Percentiles rank a stretch among this genome's conserved stretches.
Conservation (phyloP, 176 grass and related monocot genomes). For the Paspalum notatum region DNA sequence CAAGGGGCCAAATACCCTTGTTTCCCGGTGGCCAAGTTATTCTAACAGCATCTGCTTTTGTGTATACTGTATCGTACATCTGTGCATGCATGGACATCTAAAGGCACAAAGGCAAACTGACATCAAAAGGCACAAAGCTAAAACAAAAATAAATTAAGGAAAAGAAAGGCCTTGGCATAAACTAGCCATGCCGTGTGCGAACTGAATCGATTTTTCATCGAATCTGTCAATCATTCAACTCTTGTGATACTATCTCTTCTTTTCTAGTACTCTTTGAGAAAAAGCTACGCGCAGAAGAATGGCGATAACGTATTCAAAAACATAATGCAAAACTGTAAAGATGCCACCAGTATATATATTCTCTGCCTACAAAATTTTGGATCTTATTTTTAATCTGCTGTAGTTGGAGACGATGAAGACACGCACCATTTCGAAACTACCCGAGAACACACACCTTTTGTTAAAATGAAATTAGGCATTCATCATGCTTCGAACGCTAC, state of each 20-base stretch:
- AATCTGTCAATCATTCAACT: conserved; percentile 36
- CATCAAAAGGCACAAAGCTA: conserved; percentile 16
- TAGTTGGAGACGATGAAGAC: background rate
- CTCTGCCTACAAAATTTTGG: background rate
- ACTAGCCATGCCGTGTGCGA: conserved; percentile 4
- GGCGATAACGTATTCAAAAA: background rate
- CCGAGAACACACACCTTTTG: background rate
- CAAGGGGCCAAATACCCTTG: conserved; percentile 19
- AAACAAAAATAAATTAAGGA: background rate
- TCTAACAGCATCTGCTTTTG: conserved; percentile 40
- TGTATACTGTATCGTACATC: background rate
- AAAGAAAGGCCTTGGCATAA: conserved; percentile 25
- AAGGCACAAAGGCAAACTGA: conserved; percentile 29
- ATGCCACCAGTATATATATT: background rate
- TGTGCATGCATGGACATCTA: conserved; percentile 20
- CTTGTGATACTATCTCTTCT: conserved; percentile 4
- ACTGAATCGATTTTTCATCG: conserved; percentile 22
- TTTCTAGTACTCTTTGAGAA: conserved; percentile 29
- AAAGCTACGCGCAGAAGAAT: background rate
- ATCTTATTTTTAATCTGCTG: background rate
- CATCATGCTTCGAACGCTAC: background rate
- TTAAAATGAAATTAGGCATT: background rate
- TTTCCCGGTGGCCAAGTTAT: conserved; percentile 44
- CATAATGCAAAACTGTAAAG: background rate
- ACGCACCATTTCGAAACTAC: background rate